Evolutionary conservation across 108 stramenopile species (phyloP), one percentile per base, ranked within the genome.

Genomic region (Fragilariopsis cylindrus): DNA sequence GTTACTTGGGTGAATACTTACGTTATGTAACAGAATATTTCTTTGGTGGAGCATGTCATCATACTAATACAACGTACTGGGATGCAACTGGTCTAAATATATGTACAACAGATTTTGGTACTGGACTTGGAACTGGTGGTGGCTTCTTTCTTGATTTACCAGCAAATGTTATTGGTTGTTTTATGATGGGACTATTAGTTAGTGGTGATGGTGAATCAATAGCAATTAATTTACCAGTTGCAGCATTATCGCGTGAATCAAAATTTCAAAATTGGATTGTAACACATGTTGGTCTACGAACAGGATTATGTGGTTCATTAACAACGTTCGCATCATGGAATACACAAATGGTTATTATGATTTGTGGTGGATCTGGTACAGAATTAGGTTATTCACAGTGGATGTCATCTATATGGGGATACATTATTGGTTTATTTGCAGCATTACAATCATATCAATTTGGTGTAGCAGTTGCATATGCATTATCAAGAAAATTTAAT

Each of bases 301-400:
- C 82, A 21, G 92, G 81, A 45, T 65, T 93, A 8, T 94, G 92
- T 71, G 92, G 92, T 9, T 76, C 81, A 9, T 46, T 94, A 3
- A 94, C 92, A 16, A 91, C 89, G 2, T 89, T 90, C 74, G 81
- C 88, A 4, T 86, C 86, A 15, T 93, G 90, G 90, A 91, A 93
- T 72, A 69, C 87, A 5, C 90, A 91, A 82, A 91, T 91, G 90
- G 87, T 94, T 0, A 12, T 75, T 30, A 91, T 94, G 90, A 76
- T 91, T 72, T 43, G 42, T 1, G 62, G 62, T 4, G 40, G 13
- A 11, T 13, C 15, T 4, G 62, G 42, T 7, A 63, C 62, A 21
- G 62, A 21, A n/a, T 40, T 63, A 44, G 62, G 62, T 4, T 63
- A 63, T 41, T 63, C 62, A n/a, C 62, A 63, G 0, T 63, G 62